Percentiles rank a stretch among this genome's conserved stretches.
phyloP scores from a whole-genome alignment of 345 rosid genomes.

The Camelina laxa region DNA sequence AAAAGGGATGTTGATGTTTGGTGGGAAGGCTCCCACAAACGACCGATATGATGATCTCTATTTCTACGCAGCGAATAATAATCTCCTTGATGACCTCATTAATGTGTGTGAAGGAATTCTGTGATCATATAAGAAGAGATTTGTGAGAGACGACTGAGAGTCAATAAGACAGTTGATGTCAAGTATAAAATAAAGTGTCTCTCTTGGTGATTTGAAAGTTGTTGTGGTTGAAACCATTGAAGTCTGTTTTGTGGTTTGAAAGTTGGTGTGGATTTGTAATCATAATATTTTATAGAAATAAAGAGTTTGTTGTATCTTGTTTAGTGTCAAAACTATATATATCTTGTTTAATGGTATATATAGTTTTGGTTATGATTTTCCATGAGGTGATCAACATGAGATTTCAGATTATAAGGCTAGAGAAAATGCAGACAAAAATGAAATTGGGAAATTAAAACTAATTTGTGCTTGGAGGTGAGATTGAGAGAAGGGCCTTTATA shows the following conservation, averaged over 20 bases:
- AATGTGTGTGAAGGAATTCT: neutral
- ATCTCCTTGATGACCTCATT: neutral
- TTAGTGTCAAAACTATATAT: neutral
- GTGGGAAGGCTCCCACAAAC: conserved; percentile 6
- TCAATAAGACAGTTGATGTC: neutral
- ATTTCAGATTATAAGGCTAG: neutral
- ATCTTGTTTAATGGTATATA: neutral
- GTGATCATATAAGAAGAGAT: neutral
- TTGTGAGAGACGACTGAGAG: neutral
- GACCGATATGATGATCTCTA: neutral
- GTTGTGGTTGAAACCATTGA: neutral
- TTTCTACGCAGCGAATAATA: neutral
- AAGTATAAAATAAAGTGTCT: neutral
- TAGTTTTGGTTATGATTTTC: neutral
- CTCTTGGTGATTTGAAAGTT: neutral
- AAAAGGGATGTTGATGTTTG: conserved; percentile 9
- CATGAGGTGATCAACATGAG: neutral
- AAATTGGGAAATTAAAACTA: neutral
- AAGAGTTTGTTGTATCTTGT: too few species aligned
- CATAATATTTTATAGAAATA: too few species aligned
- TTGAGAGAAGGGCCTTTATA: neutral
- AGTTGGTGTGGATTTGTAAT: too few species aligned
- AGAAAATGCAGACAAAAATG: neutral
- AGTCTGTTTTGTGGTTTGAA: neutral
- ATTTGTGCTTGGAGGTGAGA: neutral